A percentile compares a stretch with the other conserved stretches of the same genome.
These are phyloP conservation scores for Aspergillus leporis DNA, from an alignment of 495 filamentous ascomycete genomes.

Conservation along the genomic window DNA sequence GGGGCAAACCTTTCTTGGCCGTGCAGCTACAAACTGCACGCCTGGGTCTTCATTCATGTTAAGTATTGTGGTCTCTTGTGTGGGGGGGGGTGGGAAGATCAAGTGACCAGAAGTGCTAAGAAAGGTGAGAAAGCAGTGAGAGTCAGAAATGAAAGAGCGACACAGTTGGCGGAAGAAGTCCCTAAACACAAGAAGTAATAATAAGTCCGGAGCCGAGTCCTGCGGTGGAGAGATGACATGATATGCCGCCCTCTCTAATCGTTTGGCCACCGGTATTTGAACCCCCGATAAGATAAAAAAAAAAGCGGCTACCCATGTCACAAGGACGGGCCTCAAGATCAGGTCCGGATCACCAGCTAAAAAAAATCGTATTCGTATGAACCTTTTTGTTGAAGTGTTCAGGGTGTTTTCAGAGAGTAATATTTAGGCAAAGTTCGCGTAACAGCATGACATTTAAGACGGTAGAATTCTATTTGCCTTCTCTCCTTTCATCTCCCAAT, in stretches of 20 bases:
- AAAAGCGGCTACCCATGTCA: not conserved
- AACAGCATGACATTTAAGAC: not conserved
- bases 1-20: constrained; percentile 42
- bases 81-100: not conserved
- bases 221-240: constrained; percentile 5
- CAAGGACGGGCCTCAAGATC: not conserved
- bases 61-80: not conserved
- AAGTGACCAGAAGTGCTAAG: constrained; percentile 1
- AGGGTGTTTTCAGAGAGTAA: not conserved
- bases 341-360: not conserved
- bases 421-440: not conserved
- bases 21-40: constrained; percentile 41
- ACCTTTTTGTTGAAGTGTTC: not conserved
- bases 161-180: not conserved
- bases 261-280: not conserved
- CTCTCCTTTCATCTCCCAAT: not conserved
- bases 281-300: constrained; percentile 1
- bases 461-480: not conserved
- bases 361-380: not conserved
- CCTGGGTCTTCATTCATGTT: constrained; percentile 40
- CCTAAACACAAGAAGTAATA: not conserved
- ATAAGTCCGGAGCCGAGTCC: constrained; percentile 1
- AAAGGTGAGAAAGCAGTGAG: constrained; percentile 2
- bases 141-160: not conserved
- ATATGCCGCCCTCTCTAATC: not conserved